Evolutionary conservation across 164 flowering plant species (phyloP), one percentile per base, ranked within the genome.

Genomic region (Magnolia sinica): DNA sequence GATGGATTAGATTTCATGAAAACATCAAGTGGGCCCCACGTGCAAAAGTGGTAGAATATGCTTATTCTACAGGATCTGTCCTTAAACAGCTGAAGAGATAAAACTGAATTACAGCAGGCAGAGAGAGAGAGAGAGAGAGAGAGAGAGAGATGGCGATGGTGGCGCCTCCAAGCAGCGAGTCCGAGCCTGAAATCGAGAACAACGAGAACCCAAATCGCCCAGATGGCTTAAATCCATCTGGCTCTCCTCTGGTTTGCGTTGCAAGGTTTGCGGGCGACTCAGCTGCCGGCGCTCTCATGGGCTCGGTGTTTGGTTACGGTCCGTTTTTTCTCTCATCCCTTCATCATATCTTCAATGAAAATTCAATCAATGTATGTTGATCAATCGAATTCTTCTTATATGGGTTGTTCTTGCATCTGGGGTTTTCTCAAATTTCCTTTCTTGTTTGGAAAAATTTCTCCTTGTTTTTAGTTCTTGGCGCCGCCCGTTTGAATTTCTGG

Each of bases 281-380:
- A 29, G 90, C 88, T 8, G 90, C 85, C 37, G 98, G 99, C 45
- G 98, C 93, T 71, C 49, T 90, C 76, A 90, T 92, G 93, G 99
- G 99, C 78, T 91, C 98, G 72, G 79, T 96, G 77, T 91, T 91
- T 73, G 99, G 99, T 68, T 94, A 87, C 71, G 99, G 99, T 93
- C 51, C 49, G 77, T 50, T 67, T 52, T 50, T 64, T n/a, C 5
- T 16, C 11, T 65, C 16, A 13, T 29, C 13, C 61, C 61, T 73
- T 58, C 8, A 10, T n/a, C 37, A 11, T n/a, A 50, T 72, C 18
- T 55, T 55, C 61, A 55, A 55, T 55, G 61, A 55, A 11, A 55
- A 55, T 16, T 37, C 45, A 45, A 2, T 68, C 18, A 10, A 10
- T 11, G 9, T n/a, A 8, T 69, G 27, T 1, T 22, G 31, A 23